Base-by-base conservation (phyloP, 495 filamentous ascomycete species). In the Penicilliopsis zonata region DNA sequence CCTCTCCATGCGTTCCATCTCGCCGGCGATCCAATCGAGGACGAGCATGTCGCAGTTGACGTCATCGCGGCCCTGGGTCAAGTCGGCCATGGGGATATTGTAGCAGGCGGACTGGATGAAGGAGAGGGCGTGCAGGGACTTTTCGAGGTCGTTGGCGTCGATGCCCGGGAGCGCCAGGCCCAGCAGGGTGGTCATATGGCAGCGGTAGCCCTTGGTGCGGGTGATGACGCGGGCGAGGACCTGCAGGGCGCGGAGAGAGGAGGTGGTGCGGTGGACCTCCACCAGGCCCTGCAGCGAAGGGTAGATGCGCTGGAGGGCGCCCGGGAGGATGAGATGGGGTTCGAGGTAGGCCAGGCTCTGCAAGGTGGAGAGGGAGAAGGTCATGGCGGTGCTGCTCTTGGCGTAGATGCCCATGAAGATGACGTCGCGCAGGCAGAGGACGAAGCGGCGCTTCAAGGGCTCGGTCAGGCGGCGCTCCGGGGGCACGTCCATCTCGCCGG, bases 341-440 rank as follows among this genome's bases (percentile, higher is more conserved):
- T 96, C 88, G 25, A 99, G 66, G 46, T 80, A 94, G 3, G 92
- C 78, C 33, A 99, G 59, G 24, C 78, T 79, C 50, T 95, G 88
- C 32, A 99, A 64, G 3, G 86, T 82, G 7, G 83, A 88, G 25
- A 94, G 69, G 33, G 86, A 86, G 57, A 86, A 93, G 43, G 76
- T 88, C 62, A 95, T 82, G 1, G 88, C 82, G 22, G 81, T 82
- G 29, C 75, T 76, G 56, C 86, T 92, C 61, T 99, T 98, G 20
- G 87, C 76, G 47, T 93, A 99, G 30, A 99, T 84, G 14, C 92
- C 90, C 90, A 96, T 95, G 55, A 94, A 99, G 16, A 83, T 81
- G 24, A 96, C 90, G 36, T 96, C 90, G 46, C 79, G 75, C 37
- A 99, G 47, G 46, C 86, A 83, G 30, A 93, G 59, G 20, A 99